A percentile compares a stretch with the other conserved stretches of the same genome.
Evolutionary conservation across 495 filamentous ascomycete genomes (phyloP).

Genomic region (Penicillium desertorum): DNA sequence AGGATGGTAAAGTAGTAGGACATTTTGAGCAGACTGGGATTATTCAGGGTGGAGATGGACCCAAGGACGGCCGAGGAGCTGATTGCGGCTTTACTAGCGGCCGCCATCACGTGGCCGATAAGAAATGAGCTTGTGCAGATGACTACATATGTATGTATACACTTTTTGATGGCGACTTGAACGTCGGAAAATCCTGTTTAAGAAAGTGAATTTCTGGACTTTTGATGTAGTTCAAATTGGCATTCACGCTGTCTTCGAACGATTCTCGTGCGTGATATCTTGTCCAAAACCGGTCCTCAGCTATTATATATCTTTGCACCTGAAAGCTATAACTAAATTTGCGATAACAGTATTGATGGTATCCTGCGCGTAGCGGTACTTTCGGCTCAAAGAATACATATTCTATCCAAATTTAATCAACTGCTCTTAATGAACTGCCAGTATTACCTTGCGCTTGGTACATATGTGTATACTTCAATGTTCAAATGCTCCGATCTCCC

Average conservation of each 20-base stretch:
- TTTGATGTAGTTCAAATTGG: not conserved
- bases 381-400: not conserved
- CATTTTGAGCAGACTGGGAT: slow-evolving; percentile 52
- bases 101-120: slow-evolving; percentile 24
- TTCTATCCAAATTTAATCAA: not conserved
- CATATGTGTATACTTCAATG: too few relatives aligned
- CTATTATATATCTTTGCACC: not conserved
- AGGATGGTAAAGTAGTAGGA: slow-evolving; percentile 97
- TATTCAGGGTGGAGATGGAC: slow-evolving; percentile 14
- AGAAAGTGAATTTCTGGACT: not conserved
- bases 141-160: too few relatives aligned
- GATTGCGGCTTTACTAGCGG: slow-evolving; percentile 7
- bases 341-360: not conserved
- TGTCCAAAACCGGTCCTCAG: not conserved
- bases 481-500: slow-evolving; percentile 8
- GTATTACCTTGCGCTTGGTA: not conserved
- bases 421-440: not conserved
- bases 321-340: not conserved
- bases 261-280: not conserved
- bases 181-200: not conserved
- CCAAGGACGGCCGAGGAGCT: slow-evolving; percentile 4
- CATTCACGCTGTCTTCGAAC: not conserved
- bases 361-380: not conserved
- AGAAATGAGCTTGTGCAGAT: slow-evolving; percentile 7
- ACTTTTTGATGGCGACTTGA: not conserved